Evolutionary conservation across 495 filamentous ascomycete species (phyloP).

Genomic region (Neurospora tetrasperma): DNA sequence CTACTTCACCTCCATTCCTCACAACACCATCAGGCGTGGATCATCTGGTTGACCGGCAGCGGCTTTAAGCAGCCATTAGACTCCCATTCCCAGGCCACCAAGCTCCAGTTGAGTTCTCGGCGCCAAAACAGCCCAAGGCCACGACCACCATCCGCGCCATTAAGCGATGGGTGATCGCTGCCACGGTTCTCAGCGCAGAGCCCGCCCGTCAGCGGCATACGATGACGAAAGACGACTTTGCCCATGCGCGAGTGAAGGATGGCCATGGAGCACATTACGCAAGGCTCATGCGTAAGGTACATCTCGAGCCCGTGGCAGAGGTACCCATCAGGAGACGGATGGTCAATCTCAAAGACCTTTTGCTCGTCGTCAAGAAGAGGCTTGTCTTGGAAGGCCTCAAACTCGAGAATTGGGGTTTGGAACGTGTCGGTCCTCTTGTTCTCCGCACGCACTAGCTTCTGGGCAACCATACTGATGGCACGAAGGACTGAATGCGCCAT

Average conservation of each 20-base stretch:
- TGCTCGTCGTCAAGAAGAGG: constrained; percentile 32
- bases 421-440: constrained; percentile 16
- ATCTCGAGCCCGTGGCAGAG: constrained; percentile 86
- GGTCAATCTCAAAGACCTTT: constrained; percentile 32
- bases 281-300: constrained; percentile 89
- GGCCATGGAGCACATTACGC: constrained; percentile 93
- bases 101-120: constrained; percentile 87
- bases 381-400: constrained; percentile 36
- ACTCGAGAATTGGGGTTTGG: constrained; percentile 26
- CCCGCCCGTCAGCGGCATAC: constrained; percentile 52
- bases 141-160: constrained; percentile 33
- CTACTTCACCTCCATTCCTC: not conserved
- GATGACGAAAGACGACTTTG: constrained; percentile 62
- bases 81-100: constrained; percentile 74
- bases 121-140: constrained; percentile 87
- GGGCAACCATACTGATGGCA: constrained; percentile 78
- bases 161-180: constrained; percentile 18
- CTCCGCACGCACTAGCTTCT: constrained; percentile 47
- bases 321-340: constrained; percentile 60
- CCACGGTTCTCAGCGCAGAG: constrained; percentile 41
- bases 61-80: constrained; percentile 23
- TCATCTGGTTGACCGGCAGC: constrained; percentile 24
- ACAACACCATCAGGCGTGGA: constrained; percentile 26
- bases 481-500: constrained; percentile 78
- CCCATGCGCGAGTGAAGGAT: constrained; percentile 84